Evolutionary conservation across 129 eudicot species (phyloP).

Genomic region (Centrapalus pauciflorus): DNA sequence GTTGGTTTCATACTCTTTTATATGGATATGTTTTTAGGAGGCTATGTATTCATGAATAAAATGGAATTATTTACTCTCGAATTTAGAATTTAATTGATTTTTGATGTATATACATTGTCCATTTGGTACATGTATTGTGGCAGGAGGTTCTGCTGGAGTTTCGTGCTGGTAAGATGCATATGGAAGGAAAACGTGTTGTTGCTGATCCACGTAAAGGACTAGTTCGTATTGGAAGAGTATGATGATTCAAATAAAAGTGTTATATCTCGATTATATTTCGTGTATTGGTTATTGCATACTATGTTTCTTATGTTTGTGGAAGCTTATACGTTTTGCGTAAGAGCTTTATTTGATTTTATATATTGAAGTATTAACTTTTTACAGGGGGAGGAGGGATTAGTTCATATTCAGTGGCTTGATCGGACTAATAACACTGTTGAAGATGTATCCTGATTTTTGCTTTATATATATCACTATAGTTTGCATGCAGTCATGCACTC

Average conservation of each 20-base stretch:
- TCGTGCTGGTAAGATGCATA: slow-evolving; percentile 94
- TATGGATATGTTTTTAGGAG: not conserved
- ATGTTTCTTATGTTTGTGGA: not conserved
- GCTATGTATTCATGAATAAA: not conserved
- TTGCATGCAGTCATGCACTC: no score
- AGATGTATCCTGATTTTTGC: slow-evolving; percentile 70
- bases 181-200: slow-evolving; percentile 83
- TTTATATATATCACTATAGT: not conserved
- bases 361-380: slow-evolving; percentile 9
- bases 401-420: slow-evolving; percentile 96
- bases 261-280: not conserved
- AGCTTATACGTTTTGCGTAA: not conserved
- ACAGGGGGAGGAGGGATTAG: slow-evolving; percentile 95
- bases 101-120: not conserved
- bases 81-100: not conserved
- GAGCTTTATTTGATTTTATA: not conserved
- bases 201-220: slow-evolving; percentile 96
- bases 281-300: not conserved
- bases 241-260: slow-evolving; percentile 7
- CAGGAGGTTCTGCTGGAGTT: slow-evolving; percentile 80
- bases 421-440: slow-evolving; percentile 54
- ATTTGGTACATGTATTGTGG: slow-evolving; percentile 7
- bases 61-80: not conserved
- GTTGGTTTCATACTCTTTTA: not conserved
- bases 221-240: slow-evolving; percentile 87